Percentiles rank a stretch among this genome's conserved stretches.
Conservation (phyloP, 2,329 filamentous ascomycete species). For the Dothistroma pini region DNA sequence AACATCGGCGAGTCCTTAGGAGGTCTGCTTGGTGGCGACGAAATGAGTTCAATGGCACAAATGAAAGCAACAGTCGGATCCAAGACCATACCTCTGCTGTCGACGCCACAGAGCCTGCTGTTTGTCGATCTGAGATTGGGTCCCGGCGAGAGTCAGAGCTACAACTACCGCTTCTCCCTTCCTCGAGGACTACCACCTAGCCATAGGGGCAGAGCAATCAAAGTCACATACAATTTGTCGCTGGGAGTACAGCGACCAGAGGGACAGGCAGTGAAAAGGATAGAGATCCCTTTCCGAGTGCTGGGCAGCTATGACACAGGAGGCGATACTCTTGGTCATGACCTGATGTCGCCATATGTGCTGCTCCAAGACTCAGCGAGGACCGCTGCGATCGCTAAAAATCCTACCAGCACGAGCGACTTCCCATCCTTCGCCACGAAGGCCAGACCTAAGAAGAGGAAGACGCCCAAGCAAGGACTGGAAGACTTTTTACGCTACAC, state of each 20-base stretch:
- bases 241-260: slow-evolving; percentile 88
- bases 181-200: slow-evolving; percentile 87
- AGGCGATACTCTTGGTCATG: slow-evolving; percentile 86
- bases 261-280: slow-evolving; percentile 77
- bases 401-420: slow-evolving; percentile 8
- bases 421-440: slow-evolving; percentile 19
- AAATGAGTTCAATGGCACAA: slow-evolving; percentile 90
- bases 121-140: slow-evolving; percentile 88
- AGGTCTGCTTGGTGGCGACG: slow-evolving; percentile 78
- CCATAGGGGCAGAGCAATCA: slow-evolving; percentile 88
- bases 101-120: slow-evolving; percentile 89
- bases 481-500: slow-evolving; percentile 74
- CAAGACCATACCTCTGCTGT: slow-evolving; percentile 84
- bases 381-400: slow-evolving; percentile 38
- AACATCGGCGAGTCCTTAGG: slow-evolving; percentile 83
- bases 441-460: slow-evolving; percentile 36
- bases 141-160: slow-evolving; percentile 84
- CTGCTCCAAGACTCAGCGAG: slow-evolving; percentile 78
- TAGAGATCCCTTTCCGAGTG: slow-evolving; percentile 89
- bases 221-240: slow-evolving; percentile 85
- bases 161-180: slow-evolving; percentile 79
- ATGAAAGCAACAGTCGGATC: slow-evolving; percentile 86
- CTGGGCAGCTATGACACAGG: slow-evolving; percentile 87
- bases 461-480: slow-evolving; percentile 35
- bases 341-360: slow-evolving; percentile 91